Evolutionary conservation across 2,329 filamentous ascomycete genomes (phyloP), one percentile per base, ranked within the genome.

Genomic region (Fusarium lyarnte): DNA sequence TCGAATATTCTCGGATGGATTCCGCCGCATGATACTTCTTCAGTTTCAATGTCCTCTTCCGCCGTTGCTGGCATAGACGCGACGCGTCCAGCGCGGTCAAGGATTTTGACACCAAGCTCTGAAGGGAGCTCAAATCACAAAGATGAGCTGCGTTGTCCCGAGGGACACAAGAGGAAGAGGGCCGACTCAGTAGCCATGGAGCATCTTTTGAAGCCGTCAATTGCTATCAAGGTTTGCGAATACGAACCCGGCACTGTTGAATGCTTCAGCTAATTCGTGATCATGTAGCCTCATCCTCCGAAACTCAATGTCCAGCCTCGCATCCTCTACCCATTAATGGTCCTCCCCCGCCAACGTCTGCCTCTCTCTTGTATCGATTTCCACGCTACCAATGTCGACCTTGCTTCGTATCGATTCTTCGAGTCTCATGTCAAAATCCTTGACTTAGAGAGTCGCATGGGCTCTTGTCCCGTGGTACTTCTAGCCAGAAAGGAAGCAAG

Each of bases 361-460:
- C 83, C 88, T 10, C 82, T 93, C n/a, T 88, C 89, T 3, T 87
- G 80, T 72, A 86, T 93, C 63, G 91, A 92, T 76, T 84, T 90
- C 42, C 79, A 83, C 27, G 80, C 84, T 16, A 85, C 86, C 14
- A 82, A 83, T 41, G 85, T 84, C 72, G 85, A 86, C 25, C 83
- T 90, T 27, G 83, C 86, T 19, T 83, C 83, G 29, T 87, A 86
- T 53, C 87, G 87, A 54, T 84, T 88, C 49, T 92, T 89, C 78
- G 88, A 91, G 74, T 88, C 89, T 12, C 85, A 87, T 70, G 85
- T 92, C 74, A 88, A 88, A 70, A 88, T 91, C 63, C 82, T 93
- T 66, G 90, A 92, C 69, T 85, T 90, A 43, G 89, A 90, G 80
- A 87, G 84, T 59, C 89, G 88, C n/a, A 85, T 89, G 74, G 87